Base-by-base conservation (phyloP, 805 yeast genomes). In the Teunomyces barrocoloradensis region DNA sequence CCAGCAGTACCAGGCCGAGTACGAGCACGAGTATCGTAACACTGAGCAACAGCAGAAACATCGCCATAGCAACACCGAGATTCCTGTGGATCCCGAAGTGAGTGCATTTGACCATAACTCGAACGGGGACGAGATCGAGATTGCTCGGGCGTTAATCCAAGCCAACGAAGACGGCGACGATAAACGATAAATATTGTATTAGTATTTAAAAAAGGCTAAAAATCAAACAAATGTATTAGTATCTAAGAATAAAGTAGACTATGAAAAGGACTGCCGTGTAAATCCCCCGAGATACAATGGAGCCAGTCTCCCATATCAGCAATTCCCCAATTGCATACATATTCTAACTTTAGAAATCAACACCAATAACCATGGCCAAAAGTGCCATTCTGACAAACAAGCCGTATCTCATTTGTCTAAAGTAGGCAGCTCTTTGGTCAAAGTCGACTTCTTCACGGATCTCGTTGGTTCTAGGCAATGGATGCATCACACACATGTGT, bases 401-500 rank as follows among this genome's bases (percentile, higher is more conserved):
- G 52, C 99, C 99, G 66, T 94, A 92, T 71, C 96, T 87, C 99
- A 94, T 94, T 78, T 94, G 98, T 82, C 99, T 87, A 80, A 94
- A 94, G 77, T 94, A 94, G 50, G 99, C 98, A 55, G 99, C 98
- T 71, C 99, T 87, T 71, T 92, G 97, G 73, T 94, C 99, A 65
- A 92, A 94, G 69, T 94, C 99, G 62, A 94, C 98, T 75, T 94
- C 99, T 74, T 91, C 98, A 63, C 87, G 87, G 59, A 94, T 92
- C 75, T 94, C 99, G 61, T 83, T 86, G 55, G 89, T 91, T 72
- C 99, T 87, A 66, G 99, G 99, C 61, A 94, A 81, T 67, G 99
- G 99, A 69, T 94, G 99, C 96, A 94, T 86, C 54, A 94, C 87
- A 69, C 97, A 89, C 98, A 94, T 94, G 73, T 94, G 97, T 68